Evolutionary conservation across 1,284 basidiomycete species (phyloP), one percentile per base, ranked within the genome.

Genomic region (Stereum hirsutum): DNA sequence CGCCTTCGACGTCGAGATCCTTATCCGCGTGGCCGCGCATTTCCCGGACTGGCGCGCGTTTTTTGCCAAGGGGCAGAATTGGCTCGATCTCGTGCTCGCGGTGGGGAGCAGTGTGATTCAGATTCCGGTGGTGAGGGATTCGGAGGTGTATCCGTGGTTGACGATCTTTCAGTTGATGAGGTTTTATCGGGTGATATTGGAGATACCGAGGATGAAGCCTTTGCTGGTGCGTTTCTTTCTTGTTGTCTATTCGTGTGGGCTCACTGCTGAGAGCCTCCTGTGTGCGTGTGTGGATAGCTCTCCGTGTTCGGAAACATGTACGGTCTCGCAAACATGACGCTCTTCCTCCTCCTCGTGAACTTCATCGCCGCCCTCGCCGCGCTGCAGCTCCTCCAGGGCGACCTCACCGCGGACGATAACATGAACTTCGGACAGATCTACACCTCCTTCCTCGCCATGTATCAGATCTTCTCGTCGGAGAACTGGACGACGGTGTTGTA

Each of bases 181-280:
- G 50, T 98, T 97, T 68, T 98, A 99, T 61, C 75, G 95, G 1
- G 90, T 98, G 26, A 94, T 98, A 54, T 61, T 97, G 34, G 86
- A 83, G 35, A 75, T 95, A 12, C 92, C 92, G 2, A 71, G 89
- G 44, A 93, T 93, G 87, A 78, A 76, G 47, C 80, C 81, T 4
- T 63, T 91, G 38, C 59, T 92, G 62, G 86, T 89, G 49, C 46
- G 79, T 50, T 51, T 17, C 15, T 14, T 20, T 5, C 37, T 41
- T 39, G 14, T 17, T 20, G 45, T 37, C 12, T 40, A 41, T 28
- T 48, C 11, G 24, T 15, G n/a, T 36, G 17, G 19, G 21, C 33
- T 17, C 5, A 3, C 33, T 34, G 4, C 5, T 6, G 28, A 15
- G 4, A 11, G 28, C 10, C 33, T 20, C 33, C 14, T n/a, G 4